Evolutionary conservation across 495 filamentous ascomycete species (phyloP).

Genomic region (Penicillium herquei): DNA sequence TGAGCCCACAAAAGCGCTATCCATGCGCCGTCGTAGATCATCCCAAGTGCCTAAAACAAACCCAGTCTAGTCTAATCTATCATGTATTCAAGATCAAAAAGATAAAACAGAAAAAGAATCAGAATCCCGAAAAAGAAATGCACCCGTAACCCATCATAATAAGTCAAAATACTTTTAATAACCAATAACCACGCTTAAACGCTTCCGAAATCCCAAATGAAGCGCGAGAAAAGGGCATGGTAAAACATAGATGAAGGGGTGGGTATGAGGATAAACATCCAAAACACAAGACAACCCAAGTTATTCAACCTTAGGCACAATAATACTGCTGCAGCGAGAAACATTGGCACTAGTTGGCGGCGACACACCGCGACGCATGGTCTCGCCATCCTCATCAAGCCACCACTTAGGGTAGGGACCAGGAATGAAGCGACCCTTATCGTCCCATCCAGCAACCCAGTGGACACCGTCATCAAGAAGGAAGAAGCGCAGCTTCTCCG

Average conservation of each 20-base stretch:
- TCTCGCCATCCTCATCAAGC: conserved; percentile 36
- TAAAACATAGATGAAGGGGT: neutral
- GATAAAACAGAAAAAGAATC: neutral
- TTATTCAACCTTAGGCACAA: conserved; percentile 34
- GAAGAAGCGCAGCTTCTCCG: conserved; percentile 43
- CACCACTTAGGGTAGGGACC: conserved; percentile 48
- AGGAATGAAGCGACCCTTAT: conserved; percentile 42
- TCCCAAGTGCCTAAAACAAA: conserved; percentile 7
- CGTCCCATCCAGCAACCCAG: conserved; percentile 48
- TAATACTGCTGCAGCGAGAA: conserved; percentile 40
- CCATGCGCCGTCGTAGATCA: conserved; percentile 5
- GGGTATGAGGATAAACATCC: neutral
- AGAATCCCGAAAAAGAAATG: neutral
- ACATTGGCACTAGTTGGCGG: conserved; percentile 42
- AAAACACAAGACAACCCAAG: neutral
- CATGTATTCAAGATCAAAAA: neutral
- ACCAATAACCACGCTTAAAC: conserved; percentile 22
- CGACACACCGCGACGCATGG: conserved; percentile 38
- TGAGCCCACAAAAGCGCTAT: no score
- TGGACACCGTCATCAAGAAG: conserved; percentile 41
- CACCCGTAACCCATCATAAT: conserved; percentile 2
- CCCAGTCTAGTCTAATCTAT: conserved; percentile 19
- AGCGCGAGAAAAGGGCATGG: conserved; percentile 8
- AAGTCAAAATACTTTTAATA: conserved; percentile 21
- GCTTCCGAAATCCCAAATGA: conserved; percentile 15